Percentiles rank a stretch among this genome's conserved stretches.
These are phyloP conservation scores for Cenococcum geophilum DNA, from an alignment of 495 filamentous ascomycete genomes.

Conservation along the genomic window DNA sequence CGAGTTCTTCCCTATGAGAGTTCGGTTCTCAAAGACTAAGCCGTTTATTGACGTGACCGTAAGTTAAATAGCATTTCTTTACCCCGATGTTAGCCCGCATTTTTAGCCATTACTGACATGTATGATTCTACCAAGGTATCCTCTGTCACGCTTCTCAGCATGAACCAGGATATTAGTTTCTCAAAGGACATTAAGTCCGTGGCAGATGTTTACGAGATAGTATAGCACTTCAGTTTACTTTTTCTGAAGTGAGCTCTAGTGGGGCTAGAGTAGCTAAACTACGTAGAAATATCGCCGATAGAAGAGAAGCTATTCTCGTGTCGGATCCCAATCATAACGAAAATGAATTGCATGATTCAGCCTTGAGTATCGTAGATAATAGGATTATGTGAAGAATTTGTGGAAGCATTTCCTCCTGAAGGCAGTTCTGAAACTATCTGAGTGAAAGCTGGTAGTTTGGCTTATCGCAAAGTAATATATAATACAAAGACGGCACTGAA, in stretches of 20 bases:
- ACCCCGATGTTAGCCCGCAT: slow-evolving; percentile 8
- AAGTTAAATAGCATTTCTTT: slow-evolving; percentile 39
- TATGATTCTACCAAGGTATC: slow-evolving; percentile 48
- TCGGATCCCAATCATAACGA: too few species aligned
- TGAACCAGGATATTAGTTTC: slow-evolving; percentile 77
- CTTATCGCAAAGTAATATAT: too few species aligned
- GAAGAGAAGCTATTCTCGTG: too few species aligned
- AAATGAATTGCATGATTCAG: too few species aligned
- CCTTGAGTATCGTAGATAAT: too few species aligned
- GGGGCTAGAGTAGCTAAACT: too few species aligned
- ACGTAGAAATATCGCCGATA: too few species aligned
- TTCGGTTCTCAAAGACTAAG: slow-evolving; percentile 76
- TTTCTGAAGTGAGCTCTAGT: not conserved
- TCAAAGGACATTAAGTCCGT: slow-evolving; percentile 83
- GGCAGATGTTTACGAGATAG: slow-evolving; percentile 74
- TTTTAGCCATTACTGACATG: slow-evolving; percentile 23
- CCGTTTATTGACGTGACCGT: slow-evolving; percentile 91
- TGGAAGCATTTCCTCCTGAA: too few species aligned
- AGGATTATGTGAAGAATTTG: too few species aligned
- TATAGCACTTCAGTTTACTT: slow-evolving; percentile 43
- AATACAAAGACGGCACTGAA: too few species aligned
- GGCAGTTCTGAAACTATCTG: too few species aligned
- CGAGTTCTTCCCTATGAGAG: slow-evolving; percentile 95
- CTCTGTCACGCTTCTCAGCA: slow-evolving; percentile 65
- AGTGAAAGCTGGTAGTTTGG: too few species aligned